Conservation (phyloP, 139 green algal genomes). For the Ettlia oleoabundans region DNA sequence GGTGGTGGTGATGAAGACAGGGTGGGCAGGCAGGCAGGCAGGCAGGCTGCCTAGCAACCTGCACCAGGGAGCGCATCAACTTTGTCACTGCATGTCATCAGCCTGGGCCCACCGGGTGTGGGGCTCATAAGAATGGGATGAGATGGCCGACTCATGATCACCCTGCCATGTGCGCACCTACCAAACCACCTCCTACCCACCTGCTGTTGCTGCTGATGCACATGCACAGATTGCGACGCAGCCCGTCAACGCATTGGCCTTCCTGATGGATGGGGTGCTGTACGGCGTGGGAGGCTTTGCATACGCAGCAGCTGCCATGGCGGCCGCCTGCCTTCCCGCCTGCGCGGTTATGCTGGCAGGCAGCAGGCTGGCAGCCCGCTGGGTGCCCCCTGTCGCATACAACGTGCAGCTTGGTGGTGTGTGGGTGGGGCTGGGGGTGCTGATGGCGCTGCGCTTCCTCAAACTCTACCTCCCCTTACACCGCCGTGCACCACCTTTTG, state of each 20-base stretch:
- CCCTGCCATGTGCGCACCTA: too few relatives aligned
- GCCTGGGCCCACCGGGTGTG: too few relatives aligned
- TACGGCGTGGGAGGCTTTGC: conserved; percentile 37
- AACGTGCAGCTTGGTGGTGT: conserved; percentile 54
- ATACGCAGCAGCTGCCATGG: conserved; percentile 60
- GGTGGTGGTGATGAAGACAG: too few relatives aligned
- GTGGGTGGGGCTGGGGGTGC: conserved; percentile 65
- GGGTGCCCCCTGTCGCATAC: neutral
- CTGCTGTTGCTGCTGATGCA: too few relatives aligned
- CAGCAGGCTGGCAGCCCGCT: neutral
- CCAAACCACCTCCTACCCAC: too few relatives aligned
- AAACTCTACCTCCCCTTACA: conserved; percentile 64
- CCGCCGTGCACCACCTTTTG: conserved; percentile 39
- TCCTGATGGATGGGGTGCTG: conserved; percentile 61
- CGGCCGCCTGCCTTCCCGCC: conserved; percentile 48
- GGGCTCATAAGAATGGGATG: too few relatives aligned
- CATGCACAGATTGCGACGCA: conserved; percentile 42
- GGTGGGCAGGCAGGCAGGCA: neutral
- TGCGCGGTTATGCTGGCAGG: conserved; percentile 50
- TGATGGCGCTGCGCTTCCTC: conserved; percentile 68
- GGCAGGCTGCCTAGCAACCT: too few relatives aligned
- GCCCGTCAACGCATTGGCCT: conserved; percentile 67
- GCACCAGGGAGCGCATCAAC: too few relatives aligned
- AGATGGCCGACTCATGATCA: too few relatives aligned
- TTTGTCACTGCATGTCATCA: too few relatives aligned